Conservation (phyloP, 2,329 filamentous ascomycete genomes). For the Tolypocladium album region DNA sequence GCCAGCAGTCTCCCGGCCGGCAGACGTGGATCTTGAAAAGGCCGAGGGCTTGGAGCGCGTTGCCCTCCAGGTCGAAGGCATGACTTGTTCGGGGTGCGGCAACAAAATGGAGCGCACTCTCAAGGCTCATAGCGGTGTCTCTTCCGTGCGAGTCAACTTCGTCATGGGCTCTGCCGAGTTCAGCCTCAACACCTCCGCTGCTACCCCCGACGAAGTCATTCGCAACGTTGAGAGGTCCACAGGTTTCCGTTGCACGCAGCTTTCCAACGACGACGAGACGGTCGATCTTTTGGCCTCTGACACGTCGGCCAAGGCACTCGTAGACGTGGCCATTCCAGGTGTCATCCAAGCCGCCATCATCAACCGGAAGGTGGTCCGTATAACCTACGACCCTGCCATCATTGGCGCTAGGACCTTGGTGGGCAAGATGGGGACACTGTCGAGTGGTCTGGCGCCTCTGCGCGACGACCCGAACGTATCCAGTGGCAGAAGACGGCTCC, state of each 20-base stretch:
- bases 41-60: slow-evolving; percentile 14
- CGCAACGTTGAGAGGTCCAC: slow-evolving; percentile 14
- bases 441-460: slow-evolving; percentile 17
- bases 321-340: slow-evolving; percentile 10
- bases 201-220: slow-evolving; percentile 15
- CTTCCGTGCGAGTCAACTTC: slow-evolving; percentile 23
- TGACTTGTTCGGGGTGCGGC: slow-evolving; percentile 25
- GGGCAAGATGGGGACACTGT: slow-evolving; percentile 5
- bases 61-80: slow-evolving; percentile 19
- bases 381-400: slow-evolving; percentile 22
- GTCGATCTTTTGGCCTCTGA: slow-evolving; percentile 17
- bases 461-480: slow-evolving; percentile 20
- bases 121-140: slow-evolving; percentile 15
- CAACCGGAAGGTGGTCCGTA: slow-evolving; percentile 18
- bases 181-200: slow-evolving; percentile 12
- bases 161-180: slow-evolving; percentile 26
- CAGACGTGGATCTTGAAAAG: slow-evolving; percentile 14
- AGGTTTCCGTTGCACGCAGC: slow-evolving; percentile 17
- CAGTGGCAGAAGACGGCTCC: slow-evolving; percentile 17
- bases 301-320: slow-evolving; percentile 9
- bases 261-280: slow-evolving; percentile 14
- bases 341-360: slow-evolving; percentile 14
- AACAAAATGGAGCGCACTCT: slow-evolving; percentile 21
- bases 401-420: slow-evolving; percentile 21
- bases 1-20: not conserved